Evolutionary conservation across 2,329 filamentous ascomycete species (phyloP).

Genomic region (Alternaria arborescens): DNA sequence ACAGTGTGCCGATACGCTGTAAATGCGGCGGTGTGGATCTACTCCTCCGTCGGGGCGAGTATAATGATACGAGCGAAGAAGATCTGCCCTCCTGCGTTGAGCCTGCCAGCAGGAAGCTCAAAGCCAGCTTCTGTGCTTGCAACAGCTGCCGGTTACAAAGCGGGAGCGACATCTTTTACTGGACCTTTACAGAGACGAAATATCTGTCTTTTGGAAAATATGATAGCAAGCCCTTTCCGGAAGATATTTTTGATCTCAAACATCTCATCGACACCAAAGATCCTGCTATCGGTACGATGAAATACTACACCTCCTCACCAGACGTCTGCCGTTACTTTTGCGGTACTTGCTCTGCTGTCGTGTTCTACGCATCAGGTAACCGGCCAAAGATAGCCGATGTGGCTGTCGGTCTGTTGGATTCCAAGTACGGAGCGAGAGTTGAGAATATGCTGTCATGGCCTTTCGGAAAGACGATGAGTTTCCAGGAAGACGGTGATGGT

Average conservation of each 20-base stretch:
- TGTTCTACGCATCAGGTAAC: constrained; percentile 57
- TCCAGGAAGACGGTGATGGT: constrained; percentile 46
- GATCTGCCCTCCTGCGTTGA: constrained; percentile 57
- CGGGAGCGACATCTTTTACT: constrained; percentile 57
- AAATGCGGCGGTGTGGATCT: constrained; percentile 59
- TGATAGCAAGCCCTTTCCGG: constrained; percentile 39
- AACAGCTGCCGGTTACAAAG: constrained; percentile 57
- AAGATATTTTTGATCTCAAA: constrained; percentile 45
- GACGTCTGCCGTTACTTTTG: constrained; percentile 61
- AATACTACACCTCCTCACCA: constrained; percentile 55
- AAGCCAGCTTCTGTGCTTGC: constrained; percentile 57
- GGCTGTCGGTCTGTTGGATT: constrained; percentile 56
- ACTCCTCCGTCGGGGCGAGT: constrained; percentile 48
- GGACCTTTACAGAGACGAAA: constrained; percentile 55
- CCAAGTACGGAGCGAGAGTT: constrained; percentile 57
- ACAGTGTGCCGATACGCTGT: constrained; percentile 54
- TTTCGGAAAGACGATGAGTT: constrained; percentile 40
- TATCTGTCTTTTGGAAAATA: constrained; percentile 49
- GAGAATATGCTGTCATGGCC: constrained; percentile 58
- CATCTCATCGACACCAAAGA: constrained; percentile 49
- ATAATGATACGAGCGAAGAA: constrained; percentile 30
- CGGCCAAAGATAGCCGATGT: constrained; percentile 55
- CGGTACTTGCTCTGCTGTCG: constrained; percentile 56
- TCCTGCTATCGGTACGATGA: constrained; percentile 54
- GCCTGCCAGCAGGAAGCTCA: constrained; percentile 53